phyloP scores from a whole-genome alignment of 1,139 yeast genomes.

The Geotrichum klebahnii region DNA sequence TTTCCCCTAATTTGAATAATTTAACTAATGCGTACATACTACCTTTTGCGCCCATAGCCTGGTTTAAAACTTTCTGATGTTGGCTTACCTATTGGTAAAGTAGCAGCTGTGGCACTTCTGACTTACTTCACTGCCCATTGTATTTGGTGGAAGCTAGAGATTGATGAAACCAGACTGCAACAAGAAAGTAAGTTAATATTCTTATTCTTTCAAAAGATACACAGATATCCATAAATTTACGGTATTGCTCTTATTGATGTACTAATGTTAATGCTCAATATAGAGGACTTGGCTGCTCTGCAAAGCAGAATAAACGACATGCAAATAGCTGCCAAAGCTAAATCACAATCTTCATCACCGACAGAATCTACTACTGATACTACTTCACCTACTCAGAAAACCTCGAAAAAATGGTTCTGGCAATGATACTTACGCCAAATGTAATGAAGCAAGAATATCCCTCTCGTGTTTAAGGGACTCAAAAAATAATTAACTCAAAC shows the following conservation, averaged over 20 bases:
- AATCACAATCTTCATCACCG: neutral
- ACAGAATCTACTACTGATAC: neutral
- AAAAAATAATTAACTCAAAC: too few species aligned
- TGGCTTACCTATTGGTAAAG: slow-evolving; percentile 17
- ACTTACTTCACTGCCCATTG: slow-evolving; percentile 20
- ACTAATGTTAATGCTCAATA: neutral
- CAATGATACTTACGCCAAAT: too few species aligned
- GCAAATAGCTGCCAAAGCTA: neutral
- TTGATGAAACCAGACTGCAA: slow-evolving; percentile 7
- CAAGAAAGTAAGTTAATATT: slow-evolving; percentile 13
- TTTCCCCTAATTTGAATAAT: neutral
- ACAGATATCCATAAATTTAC: too few species aligned
- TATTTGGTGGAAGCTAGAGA: slow-evolving; percentile 21
- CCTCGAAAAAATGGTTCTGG: slow-evolving; percentile 1
- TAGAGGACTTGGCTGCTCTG: slow-evolving; percentile 2
- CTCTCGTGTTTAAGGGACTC: too few species aligned
- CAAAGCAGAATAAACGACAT: slow-evolving; percentile 2
- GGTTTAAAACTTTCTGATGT: slow-evolving; percentile 9
- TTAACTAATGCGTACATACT: neutral
- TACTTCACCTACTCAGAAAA: neutral
- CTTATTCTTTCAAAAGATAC: neutral
- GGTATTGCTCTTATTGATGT: too few species aligned
- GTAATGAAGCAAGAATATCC: too few species aligned
- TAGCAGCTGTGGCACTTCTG: slow-evolving; percentile 18
- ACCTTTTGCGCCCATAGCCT: slow-evolving; percentile 1